phyloP scores from a whole-genome alignment of 1,139 yeast species.

The Wickerhamomyces sp. region DNA sequence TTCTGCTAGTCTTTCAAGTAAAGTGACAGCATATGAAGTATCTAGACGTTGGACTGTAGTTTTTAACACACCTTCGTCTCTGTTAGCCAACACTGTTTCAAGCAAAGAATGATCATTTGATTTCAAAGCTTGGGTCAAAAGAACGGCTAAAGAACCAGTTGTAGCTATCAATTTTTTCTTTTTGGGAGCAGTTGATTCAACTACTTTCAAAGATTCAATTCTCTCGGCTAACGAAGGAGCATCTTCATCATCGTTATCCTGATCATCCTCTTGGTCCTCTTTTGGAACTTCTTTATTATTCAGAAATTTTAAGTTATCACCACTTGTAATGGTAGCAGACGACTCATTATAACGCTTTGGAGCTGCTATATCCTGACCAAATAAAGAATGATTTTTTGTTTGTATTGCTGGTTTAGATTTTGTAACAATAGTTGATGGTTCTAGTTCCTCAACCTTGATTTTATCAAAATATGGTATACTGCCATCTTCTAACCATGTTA shows the following conservation, averaged over 20 bases:
- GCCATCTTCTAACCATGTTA: slow-evolving; percentile 74
- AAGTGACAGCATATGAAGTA: slow-evolving; percentile 65
- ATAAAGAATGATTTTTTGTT: slow-evolving; percentile 34
- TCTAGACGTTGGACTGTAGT: slow-evolving; percentile 68
- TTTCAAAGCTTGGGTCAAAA: slow-evolving; percentile 65
- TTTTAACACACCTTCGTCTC: slow-evolving; percentile 71
- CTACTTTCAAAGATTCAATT: slow-evolving; percentile 41
- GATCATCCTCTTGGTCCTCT: slow-evolving; percentile 39
- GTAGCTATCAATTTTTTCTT: slow-evolving; percentile 32
- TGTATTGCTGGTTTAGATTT: slow-evolving; percentile 35
- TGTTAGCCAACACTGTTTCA: slow-evolving; percentile 75
- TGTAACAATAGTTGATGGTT: slow-evolving; percentile 24
- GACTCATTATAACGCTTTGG: slow-evolving; percentile 66
- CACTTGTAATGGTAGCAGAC: slow-evolving; percentile 59
- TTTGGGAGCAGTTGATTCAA: slow-evolving; percentile 24
- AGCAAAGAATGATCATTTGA: slow-evolving; percentile 67
- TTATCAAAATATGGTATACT: slow-evolving; percentile 61
- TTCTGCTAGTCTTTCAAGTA: slow-evolving; percentile 82
- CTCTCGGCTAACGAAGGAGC: slow-evolving; percentile 57
- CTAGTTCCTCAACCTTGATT: slow-evolving; percentile 46
- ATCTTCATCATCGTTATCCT: slow-evolving; percentile 26
- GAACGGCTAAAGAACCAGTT: slow-evolving; percentile 61
- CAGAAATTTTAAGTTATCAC: slow-evolving; percentile 57
- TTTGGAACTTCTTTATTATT: slow-evolving; percentile 37
- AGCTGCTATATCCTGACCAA: slow-evolving; percentile 72